phyloP scores from a whole-genome alignment of 768 basidiomycete species.

The Amanita jacksonii region DNA sequence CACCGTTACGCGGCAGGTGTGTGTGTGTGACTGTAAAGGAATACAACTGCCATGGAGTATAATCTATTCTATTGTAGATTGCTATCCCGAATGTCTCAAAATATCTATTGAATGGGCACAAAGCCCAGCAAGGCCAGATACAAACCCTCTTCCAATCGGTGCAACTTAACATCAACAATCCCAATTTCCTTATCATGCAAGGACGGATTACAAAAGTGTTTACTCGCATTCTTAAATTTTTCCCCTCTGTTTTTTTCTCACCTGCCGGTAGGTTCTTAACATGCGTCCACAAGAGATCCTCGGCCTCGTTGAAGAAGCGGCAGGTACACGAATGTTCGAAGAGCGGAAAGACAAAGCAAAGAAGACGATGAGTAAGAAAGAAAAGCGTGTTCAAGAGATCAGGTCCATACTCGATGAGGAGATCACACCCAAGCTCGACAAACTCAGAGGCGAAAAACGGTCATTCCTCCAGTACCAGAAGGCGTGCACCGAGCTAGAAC shows the following conservation, averaged over 20 bases:
- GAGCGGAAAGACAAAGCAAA: slow-evolving; percentile 95
- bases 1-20: slow-evolving; percentile 91
- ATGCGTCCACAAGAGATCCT: slow-evolving; percentile 98
- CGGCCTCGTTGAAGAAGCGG: slow-evolving; percentile 97
- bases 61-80: no score
- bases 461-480: slow-evolving; percentile 89
- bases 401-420: slow-evolving; percentile 74
- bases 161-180: slow-evolving; percentile 98
- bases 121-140: slow-evolving; percentile 72
- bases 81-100: slow-evolving; percentile 90
- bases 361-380: slow-evolving; percentile 95
- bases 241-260: not conserved
- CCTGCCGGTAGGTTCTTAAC: slow-evolving; percentile 61
- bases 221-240: not conserved
- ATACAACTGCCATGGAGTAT: no score
- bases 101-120: slow-evolving; percentile 94
- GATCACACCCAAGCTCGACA: slow-evolving; percentile 90
- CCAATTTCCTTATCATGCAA: slow-evolving; percentile 99
- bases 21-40: no score
- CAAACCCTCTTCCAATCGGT: slow-evolving; percentile 95
- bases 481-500: slow-evolving; percentile 77
- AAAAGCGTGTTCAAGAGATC: slow-evolving; percentile 90
- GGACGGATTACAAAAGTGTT: slow-evolving; percentile 94
- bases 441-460: slow-evolving; percentile 81
- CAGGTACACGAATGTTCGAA: slow-evolving; percentile 98